phyloP scores from a whole-genome alignment of 257 asterid genomes.

The Nicotiana otophora region DNA sequence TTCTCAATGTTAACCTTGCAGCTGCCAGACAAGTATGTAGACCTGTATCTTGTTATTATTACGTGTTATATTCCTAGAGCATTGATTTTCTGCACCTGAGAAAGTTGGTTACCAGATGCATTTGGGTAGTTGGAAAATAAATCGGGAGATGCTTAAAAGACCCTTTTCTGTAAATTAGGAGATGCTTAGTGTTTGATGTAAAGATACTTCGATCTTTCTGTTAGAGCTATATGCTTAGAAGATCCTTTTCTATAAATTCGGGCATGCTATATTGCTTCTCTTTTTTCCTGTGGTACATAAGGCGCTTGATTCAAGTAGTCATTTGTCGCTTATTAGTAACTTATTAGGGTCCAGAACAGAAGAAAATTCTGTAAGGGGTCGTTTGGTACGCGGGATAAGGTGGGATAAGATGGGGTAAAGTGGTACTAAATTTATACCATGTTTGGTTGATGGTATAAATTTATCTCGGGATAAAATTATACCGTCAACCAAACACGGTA shows the following conservation, averaged over 20 bases:
- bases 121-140: background rate
- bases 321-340: background rate
- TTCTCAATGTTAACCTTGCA: slow-evolving; percentile 87
- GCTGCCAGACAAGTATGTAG: slow-evolving; percentile 85
- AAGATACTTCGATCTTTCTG: background rate
- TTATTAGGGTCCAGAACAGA: background rate
- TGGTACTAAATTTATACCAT: too few species aligned
- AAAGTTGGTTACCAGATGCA: background rate
- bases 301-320: background rate
- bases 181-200: background rate
- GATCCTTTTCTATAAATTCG: too few species aligned
- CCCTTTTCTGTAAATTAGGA: background rate
- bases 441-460: too few species aligned
- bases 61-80: background rate
- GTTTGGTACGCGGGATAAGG: too few species aligned
- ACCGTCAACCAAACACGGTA: too few species aligned
- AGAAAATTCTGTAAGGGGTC: background rate
- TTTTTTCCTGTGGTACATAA: background rate
- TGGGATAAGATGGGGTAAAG: too few species aligned
- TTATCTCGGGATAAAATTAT: too few species aligned
- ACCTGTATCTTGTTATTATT: slow-evolving; percentile 1
- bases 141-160: background rate
- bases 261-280: background rate
- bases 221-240: background rate
- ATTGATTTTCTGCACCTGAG: background rate